These are phyloP conservation scores for Cerrena zonata DNA, from an alignment of 1,284 basidiomycete species.

Conservation along the genomic window DNA sequence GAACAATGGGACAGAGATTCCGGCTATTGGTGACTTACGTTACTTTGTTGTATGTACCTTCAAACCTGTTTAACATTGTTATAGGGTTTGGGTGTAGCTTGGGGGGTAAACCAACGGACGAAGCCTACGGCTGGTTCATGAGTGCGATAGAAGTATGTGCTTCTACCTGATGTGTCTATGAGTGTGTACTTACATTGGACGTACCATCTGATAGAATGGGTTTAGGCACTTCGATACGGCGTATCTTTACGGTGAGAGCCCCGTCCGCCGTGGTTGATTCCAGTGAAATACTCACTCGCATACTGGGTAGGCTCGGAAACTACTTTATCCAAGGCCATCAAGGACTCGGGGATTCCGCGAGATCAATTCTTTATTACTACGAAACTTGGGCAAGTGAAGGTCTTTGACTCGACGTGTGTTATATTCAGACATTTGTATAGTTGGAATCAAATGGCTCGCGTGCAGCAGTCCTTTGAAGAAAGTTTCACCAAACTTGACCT, in stretches of 20 bases:
- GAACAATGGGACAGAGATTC: slow-evolving; percentile 2
- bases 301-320: slow-evolving; percentile 18
- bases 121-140: neutral
- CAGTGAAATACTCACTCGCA: neutral
- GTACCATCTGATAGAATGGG: neutral
- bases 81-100: no score
- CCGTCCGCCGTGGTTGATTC: slow-evolving; percentile 8
- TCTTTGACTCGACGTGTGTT: neutral
- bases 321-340: slow-evolving; percentile 37
- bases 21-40: neutral
- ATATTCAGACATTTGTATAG: slow-evolving; percentile 10
- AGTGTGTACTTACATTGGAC: neutral
- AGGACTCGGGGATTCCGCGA: slow-evolving; percentile 35
- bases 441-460: slow-evolving; percentile 21
- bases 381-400: slow-evolving; percentile 22
- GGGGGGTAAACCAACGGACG: neutral
- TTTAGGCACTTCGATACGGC: slow-evolving; percentile 7
- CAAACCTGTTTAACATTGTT: no score
- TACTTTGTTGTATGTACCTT: neutral
- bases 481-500: slow-evolving; percentile 26
- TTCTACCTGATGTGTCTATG: neutral
- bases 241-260: neutral
- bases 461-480: slow-evolving; percentile 25
- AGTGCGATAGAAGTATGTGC: slow-evolving; percentile 1
- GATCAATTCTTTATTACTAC: slow-evolving; percentile 41